Evolutionary conservation across 2,329 filamentous ascomycete genomes (phyloP), one percentile per base, ranked within the genome.

Genomic region (Colletotrichum coccodes): DNA sequence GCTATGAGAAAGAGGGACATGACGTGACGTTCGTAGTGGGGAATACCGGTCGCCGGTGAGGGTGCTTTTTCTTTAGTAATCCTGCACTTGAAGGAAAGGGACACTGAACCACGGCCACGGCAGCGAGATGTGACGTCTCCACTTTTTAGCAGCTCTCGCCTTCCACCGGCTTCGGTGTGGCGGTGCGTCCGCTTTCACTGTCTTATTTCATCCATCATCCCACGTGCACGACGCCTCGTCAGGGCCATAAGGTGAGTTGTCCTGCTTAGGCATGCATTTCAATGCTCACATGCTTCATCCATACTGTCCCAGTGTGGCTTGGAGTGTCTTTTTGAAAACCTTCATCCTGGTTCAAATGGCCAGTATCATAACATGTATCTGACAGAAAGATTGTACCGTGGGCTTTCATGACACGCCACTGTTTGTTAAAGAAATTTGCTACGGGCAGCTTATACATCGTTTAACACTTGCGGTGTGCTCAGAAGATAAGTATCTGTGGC

Each of bases 151-250:
- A 21, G 47, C 54, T 44, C 42, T 68, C n/a, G 9, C 54, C 49
- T 69, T 69, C 66, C 42, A 69, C 61, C 49, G 18, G 61, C 49
- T 69, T 69, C 66, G 56, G 61, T 69, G 61, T 69, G 66, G 61
- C 66, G 42, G 61, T 60, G 66, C 62, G 36, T 16, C 14, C 12
- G 14, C 36, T 16, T 18, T 38, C 36, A 14, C 36, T 38, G 36
- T 62, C 38, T 28, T n/a, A 34, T 46, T 58, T 28, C 53, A 42
- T 57, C 26, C 26, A 16, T 18, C 44, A 16, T 21, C 44, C 28
- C 44, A 46, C 23, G 7, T 6, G 36, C 36, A 53, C n/a, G 30
- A 53, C 26, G 8, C 30, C 26, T 3, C 26, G 18, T 16, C 47
- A n/a, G 14, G 21, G 11, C 28, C 47, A 11, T 9, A 16, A 21